These are phyloP conservation scores for Albugo laibachii DNA, from an alignment of 352 stramenopile genomes.

Conservation along the genomic window DNA sequence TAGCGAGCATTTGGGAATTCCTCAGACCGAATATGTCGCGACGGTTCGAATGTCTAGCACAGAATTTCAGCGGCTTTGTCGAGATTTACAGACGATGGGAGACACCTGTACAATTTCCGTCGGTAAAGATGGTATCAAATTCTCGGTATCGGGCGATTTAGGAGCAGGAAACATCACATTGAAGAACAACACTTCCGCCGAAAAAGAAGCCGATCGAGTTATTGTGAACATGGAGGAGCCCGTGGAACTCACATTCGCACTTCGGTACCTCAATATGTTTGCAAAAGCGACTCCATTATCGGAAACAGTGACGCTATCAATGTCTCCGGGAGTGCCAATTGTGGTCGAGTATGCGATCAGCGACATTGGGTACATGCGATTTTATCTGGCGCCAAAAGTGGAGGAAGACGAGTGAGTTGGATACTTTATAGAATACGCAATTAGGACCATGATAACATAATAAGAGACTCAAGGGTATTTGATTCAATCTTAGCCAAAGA, in stretches of 20 bases:
- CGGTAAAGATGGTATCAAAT: constrained; percentile 96
- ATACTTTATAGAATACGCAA: neutral
- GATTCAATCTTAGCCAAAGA: no score
- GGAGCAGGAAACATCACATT: constrained; percentile 92
- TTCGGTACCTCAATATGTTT: constrained; percentile 99
- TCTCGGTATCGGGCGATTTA: constrained; percentile 91
- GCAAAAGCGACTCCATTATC: constrained; percentile 96
- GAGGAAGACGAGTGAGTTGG: constrained; percentile 88
- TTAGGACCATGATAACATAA: no score
- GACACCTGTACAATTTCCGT: constrained; percentile 94
- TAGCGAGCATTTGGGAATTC: constrained; percentile 96
- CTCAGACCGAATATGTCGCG: constrained; percentile 96
- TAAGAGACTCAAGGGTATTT: no score
- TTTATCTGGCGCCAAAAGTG: constrained; percentile 99
- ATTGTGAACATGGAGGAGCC: constrained; percentile 98
- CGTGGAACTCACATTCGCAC: constrained; percentile 96
- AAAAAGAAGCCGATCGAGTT: constrained; percentile 81
- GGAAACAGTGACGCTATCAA: constrained; percentile 89
- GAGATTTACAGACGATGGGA: constrained; percentile 95
- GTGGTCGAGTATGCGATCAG: constrained; percentile 98
- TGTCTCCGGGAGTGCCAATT: constrained; percentile 94
- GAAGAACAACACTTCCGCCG: constrained; percentile 76
- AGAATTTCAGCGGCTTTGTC: constrained; percentile 98
- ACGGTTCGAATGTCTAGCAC: constrained; percentile 84
- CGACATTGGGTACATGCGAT: constrained; percentile 94